These are phyloP conservation scores for Bryopsis sp. DNA, from an alignment of 139 green algal species.

Conservation along the genomic window DNA sequence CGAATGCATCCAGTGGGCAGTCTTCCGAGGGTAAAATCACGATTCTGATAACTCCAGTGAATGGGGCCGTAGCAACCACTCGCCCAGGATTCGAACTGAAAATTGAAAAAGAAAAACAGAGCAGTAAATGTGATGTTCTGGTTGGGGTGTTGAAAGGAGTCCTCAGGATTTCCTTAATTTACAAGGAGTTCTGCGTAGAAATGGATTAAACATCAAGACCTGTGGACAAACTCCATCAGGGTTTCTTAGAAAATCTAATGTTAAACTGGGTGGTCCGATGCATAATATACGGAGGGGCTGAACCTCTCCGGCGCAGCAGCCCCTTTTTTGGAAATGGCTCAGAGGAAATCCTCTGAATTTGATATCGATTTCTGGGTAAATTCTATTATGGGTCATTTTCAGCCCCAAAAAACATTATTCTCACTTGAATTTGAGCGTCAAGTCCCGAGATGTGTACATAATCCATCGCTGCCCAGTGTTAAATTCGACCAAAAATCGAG, in stretches of 20 bases:
- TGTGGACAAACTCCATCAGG: too few species aligned
- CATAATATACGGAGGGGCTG: too few species aligned
- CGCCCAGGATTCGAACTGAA: background rate
- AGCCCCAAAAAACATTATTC: too few species aligned
- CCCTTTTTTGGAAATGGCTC: too few species aligned
- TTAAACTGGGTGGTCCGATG: too few species aligned
- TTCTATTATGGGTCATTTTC: too few species aligned
- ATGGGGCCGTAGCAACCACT: slow-evolving; percentile 19
- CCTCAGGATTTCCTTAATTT: background rate
- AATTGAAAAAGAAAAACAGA: background rate
- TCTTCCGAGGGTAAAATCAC: slow-evolving; percentile 17
- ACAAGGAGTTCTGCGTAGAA: slow-evolving; percentile 19
- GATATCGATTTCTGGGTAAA: too few species aligned
- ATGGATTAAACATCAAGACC: background rate
- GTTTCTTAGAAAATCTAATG: too few species aligned
- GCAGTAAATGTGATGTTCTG: too few species aligned
- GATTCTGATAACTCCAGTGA: slow-evolving; percentile 31
- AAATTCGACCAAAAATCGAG: background rate
- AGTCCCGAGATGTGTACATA: background rate
- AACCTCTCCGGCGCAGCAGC: too few species aligned
- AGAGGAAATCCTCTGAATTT: too few species aligned
- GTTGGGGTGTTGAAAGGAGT: background rate
- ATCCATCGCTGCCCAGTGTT: slow-evolving; percentile 19
- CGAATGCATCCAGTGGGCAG: background rate
- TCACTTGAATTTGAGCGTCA: slow-evolving; percentile 1